A percentile compares a stretch with the other conserved stretches of the same genome.
These are phyloP conservation scores for Sporopachydermia cereana DNA, from an alignment of 1,139 yeast genomes.

Conservation along the genomic window DNA sequence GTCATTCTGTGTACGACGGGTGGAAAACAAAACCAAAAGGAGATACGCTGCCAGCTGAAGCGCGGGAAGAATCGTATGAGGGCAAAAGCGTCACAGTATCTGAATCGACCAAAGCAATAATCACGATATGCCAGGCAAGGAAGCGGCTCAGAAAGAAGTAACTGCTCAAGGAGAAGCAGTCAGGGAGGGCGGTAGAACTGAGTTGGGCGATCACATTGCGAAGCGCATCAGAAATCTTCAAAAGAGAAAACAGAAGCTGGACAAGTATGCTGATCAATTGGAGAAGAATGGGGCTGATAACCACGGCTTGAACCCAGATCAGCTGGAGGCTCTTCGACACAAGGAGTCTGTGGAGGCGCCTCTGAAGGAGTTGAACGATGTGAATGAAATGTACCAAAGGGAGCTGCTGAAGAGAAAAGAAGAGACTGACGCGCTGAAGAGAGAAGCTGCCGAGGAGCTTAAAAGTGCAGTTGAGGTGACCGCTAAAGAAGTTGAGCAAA, in stretches of 20 bases:
- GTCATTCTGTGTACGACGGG: no score
- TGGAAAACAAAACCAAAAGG: no score
- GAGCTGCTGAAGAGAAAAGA: constrained; percentile 10
- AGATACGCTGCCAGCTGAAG: no score
- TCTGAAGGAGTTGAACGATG: constrained; percentile 23
- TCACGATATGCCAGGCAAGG: no score
- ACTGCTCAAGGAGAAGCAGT: no score
- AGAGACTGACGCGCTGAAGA: background rate
- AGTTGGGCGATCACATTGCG: constrained; percentile 15
- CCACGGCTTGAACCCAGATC: constrained; percentile 23
- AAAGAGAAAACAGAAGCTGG: constrained; percentile 25
- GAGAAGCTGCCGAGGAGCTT: background rate
- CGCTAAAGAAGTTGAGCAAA: background rate
- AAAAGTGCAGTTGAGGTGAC: background rate
- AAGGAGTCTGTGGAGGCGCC: constrained; percentile 26
- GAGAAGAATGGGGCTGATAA: constrained; percentile 11
- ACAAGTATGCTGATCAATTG: constrained; percentile 22
- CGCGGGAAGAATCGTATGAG: no score
- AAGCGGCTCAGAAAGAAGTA: no score
- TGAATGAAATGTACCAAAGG: constrained; percentile 18
- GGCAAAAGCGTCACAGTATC: no score
- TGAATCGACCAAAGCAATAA: no score
- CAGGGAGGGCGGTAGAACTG: constrained; percentile 20
- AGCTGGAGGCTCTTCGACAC: constrained; percentile 21
- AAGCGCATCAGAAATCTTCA: constrained; percentile 25